A percentile compares a stretch with the other conserved stretches of the same genome.
Evolutionary conservation across 768 basidiomycete species (phyloP).

Genomic region (Phlebiopsis gigantea): DNA sequence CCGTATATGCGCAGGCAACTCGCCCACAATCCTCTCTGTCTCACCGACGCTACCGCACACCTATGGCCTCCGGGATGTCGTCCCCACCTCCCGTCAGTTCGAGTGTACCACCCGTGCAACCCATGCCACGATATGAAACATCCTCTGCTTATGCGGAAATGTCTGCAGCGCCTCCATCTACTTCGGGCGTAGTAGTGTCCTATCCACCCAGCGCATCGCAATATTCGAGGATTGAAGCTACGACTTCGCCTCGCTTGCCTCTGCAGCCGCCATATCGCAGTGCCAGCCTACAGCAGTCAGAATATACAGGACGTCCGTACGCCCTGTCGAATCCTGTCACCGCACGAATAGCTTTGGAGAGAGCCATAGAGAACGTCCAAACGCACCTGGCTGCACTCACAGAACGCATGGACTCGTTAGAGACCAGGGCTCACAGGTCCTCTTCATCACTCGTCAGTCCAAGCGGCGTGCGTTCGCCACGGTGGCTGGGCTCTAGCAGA

Average conservation of each 20-base stretch:
- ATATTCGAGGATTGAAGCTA: slow-evolving; percentile 13
- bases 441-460: slow-evolving; percentile 31
- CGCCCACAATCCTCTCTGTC: slow-evolving; percentile 78
- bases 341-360: slow-evolving; percentile 55
- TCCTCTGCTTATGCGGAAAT: slow-evolving; percentile 64
- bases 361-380: slow-evolving; percentile 75
- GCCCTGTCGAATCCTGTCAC: slow-evolving; percentile 10
- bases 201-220: slow-evolving; percentile 14
- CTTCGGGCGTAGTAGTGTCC: slow-evolving; percentile 25
- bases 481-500: slow-evolving; percentile 8
- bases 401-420: slow-evolving; percentile 62
- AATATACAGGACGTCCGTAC: slow-evolving; percentile 12
- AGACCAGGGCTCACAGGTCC: slow-evolving; percentile 28
- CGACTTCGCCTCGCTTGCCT: slow-evolving; percentile 4
- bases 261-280: slow-evolving; percentile 17
- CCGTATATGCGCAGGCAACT: slow-evolving; percentile 29
- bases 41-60: slow-evolving; percentile 74
- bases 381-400: slow-evolving; percentile 75
- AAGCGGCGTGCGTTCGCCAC: slow-evolving; percentile 18
- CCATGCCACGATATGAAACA: slow-evolving; percentile 64
- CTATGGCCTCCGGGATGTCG: slow-evolving; percentile 56
- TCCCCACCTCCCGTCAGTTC: slow-evolving; percentile 35
- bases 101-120: slow-evolving; percentile 60
- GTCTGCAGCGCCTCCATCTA: slow-evolving; percentile 32
- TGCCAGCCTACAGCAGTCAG: slow-evolving; percentile 14